phyloP scores from a whole-genome alignment of 306 rosid species.

The Cotoneaster glaucophyllus region DNA sequence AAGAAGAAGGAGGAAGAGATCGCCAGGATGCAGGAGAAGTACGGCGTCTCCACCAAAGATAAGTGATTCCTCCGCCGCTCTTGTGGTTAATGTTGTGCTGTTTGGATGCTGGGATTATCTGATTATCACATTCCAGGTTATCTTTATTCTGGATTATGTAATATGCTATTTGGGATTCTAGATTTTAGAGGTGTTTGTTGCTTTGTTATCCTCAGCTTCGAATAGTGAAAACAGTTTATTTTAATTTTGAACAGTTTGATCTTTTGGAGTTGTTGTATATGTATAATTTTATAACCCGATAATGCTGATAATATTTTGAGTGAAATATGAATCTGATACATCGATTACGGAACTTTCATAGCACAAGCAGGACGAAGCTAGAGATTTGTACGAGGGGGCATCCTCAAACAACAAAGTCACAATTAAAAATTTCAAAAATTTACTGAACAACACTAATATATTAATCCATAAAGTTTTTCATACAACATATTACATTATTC shows the following conservation, averaged over 20 bases:
- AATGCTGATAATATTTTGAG: slow-evolving; percentile 6
- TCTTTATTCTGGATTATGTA: neutral
- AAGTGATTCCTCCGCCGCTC: slow-evolving; percentile 26
- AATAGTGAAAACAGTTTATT: neutral
- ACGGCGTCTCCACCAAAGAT: slow-evolving; percentile 88
- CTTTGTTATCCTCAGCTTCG: neutral
- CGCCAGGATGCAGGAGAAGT: slow-evolving; percentile 80
- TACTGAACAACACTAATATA: no score
- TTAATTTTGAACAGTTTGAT: neutral
- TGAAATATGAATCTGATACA: slow-evolving; percentile 34
- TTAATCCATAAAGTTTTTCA: no score
- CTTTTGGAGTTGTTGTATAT: slow-evolving; percentile 9
- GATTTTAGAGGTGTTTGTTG: neutral
- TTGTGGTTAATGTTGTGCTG: neutral
- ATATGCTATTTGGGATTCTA: neutral
- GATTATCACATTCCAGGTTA: neutral
- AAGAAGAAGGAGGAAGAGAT: slow-evolving; percentile 92
- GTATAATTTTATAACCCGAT: slow-evolving; percentile 36
- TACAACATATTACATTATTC: no score
- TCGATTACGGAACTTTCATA: slow-evolving; percentile 64
- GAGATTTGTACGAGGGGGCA: no score
- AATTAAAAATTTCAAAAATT: no score
- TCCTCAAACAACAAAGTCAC: no score
- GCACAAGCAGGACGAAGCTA: no score
- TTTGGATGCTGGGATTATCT: neutral